Percentiles rank a stretch among this genome's conserved stretches.
phyloP scores from a whole-genome alignment of 306 rosid species.

The Vigna radiata region DNA sequence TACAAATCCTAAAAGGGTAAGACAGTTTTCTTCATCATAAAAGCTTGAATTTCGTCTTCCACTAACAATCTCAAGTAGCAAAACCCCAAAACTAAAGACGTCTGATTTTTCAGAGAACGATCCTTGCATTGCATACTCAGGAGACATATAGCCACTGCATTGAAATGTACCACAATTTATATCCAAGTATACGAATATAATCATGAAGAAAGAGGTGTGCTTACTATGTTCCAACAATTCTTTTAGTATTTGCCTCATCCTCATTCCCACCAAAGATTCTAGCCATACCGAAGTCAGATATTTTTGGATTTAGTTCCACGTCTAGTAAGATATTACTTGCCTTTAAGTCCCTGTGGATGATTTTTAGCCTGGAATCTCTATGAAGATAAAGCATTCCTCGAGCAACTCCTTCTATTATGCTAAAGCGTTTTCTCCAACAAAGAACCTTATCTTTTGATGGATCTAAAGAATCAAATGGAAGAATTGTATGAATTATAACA shows the following conservation, averaged over 20 bases:
- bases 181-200: background rate
- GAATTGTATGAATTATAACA: background rate
- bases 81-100: too few species aligned
- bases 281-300: conserved; percentile 44
- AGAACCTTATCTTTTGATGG: background rate
- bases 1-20: conserved; percentile 40
- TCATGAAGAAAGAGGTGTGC: background rate
- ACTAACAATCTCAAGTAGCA: background rate
- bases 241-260: conserved; percentile 34
- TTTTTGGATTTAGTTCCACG: conserved; percentile 34
- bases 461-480: background rate
- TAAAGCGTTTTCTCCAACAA: conserved; percentile 39
- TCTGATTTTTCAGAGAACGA: too few species aligned
- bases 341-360: conserved; percentile 38
- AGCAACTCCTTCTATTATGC: conserved; percentile 41
- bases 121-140: too few species aligned
- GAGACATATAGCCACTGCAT: too few species aligned
- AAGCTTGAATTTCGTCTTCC: conserved; percentile 42
- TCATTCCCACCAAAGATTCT: conserved; percentile 33
- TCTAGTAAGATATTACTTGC: conserved; percentile 45
- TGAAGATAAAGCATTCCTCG: conserved; percentile 43
- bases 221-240: conserved; percentile 42
- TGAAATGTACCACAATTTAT: background rate
- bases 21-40: conserved; percentile 16
- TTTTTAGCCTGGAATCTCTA: conserved; percentile 34